phyloP scores from a whole-genome alignment of 2,329 filamentous ascomycete species.

The Colletotrichum truncatum region DNA sequence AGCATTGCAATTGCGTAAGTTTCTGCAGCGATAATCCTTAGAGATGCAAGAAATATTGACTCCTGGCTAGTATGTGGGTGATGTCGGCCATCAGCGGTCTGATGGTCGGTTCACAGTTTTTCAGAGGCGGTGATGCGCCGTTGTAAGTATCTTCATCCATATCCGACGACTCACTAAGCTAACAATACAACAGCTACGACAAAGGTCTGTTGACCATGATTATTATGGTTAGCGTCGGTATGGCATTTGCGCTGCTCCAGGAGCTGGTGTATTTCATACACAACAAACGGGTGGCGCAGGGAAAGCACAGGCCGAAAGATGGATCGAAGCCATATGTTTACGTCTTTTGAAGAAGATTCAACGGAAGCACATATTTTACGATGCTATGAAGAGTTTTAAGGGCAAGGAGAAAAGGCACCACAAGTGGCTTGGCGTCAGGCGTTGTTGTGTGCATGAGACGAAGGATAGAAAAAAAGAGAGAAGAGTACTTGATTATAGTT shows the following conservation, averaged over 20 bases:
- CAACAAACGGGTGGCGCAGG: constrained; percentile 42
- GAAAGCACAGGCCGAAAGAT: constrained; percentile 31
- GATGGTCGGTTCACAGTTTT: constrained; percentile 62
- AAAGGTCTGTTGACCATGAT: constrained; percentile 56
- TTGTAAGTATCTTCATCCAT: constrained; percentile 39
- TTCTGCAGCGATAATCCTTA: background rate
- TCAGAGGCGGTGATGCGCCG: constrained; percentile 50
- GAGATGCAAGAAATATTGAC: background rate
- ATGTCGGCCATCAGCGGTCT: constrained; percentile 60
- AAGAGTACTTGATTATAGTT: too few species aligned
- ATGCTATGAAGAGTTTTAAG: too few species aligned
- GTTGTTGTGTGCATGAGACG: too few species aligned
- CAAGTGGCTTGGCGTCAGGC: too few species aligned
- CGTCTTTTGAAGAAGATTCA: background rate
- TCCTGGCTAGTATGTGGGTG: constrained; percentile 48
- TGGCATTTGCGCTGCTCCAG: constrained; percentile 50
- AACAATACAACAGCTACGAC: constrained; percentile 44
- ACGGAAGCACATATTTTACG: too few species aligned
- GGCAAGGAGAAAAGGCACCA: too few species aligned
- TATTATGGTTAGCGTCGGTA: constrained; percentile 50
- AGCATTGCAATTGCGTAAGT: constrained; percentile 59
- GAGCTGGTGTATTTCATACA: constrained; percentile 47
- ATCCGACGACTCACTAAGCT: background rate
- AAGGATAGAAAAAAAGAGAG: too few species aligned
- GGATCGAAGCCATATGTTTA: constrained; percentile 32